Evolutionary conservation across 352 stramenopile species (phyloP).

Genomic region (Pythium periplocum): DNA sequence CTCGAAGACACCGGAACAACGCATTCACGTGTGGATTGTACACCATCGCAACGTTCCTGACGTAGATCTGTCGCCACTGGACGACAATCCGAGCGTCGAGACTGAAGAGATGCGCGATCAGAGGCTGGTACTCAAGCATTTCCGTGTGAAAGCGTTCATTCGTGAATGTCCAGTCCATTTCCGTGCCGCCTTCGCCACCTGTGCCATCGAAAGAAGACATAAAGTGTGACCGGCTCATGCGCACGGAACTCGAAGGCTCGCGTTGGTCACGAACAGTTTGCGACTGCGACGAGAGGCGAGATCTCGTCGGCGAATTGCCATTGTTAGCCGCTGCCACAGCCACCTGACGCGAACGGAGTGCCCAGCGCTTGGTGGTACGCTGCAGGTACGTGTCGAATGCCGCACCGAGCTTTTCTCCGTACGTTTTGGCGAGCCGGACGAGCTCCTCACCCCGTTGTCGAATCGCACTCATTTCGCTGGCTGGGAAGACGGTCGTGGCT

Average conservation of each 20-base stretch:
- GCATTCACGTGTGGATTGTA: conserved; percentile 51
- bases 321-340: conserved; percentile 4
- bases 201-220: conserved; percentile 7
- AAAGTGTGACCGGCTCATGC: conserved; percentile 9
- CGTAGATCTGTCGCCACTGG: conserved; percentile 41
- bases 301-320: conserved; percentile 9
- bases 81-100: conserved; percentile 32
- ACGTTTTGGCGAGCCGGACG: conserved; percentile 27
- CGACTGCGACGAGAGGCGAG: conserved; percentile 6
- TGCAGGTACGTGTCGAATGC: conserved; percentile 58
- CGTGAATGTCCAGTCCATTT: conserved; percentile 60
- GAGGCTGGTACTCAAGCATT: conserved; percentile 37
- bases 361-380: conserved; percentile 37
- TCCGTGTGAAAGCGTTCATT: conserved; percentile 51
- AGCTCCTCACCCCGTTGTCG: conserved; percentile 50
- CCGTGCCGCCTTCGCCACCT: conserved; percentile 20
- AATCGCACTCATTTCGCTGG: conserved; percentile 63
- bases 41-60: conserved; percentile 38
- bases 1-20: conserved; percentile 52
- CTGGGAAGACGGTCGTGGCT: conserved; percentile 47
- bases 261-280: neutral
- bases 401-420: conserved; percentile 48
- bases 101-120: conserved; percentile 34
- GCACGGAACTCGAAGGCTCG: conserved; percentile 11
- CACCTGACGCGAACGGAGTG: conserved; percentile 12